phyloP scores from a whole-genome alignment of 1,139 yeast species.

The Debaryomyces robertsiae region DNA sequence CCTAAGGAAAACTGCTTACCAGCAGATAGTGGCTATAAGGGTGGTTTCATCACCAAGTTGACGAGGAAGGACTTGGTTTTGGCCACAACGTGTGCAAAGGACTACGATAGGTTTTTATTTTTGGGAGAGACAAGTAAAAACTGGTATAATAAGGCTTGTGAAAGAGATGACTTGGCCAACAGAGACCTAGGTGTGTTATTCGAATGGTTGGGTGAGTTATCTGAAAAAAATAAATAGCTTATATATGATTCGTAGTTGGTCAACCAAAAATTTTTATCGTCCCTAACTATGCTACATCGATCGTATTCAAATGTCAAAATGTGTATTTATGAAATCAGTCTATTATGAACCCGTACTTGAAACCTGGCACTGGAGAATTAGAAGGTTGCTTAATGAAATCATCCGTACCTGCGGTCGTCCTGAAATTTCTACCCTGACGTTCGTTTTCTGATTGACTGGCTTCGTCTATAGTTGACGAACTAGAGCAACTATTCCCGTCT shows the following conservation, averaged over 20 bases:
- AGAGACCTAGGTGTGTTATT: conserved; percentile 50
- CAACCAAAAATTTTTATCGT: no score
- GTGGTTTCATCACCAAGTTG: conserved; percentile 58
- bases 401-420: neutral
- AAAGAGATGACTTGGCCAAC: conserved; percentile 42
- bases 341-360: conserved; percentile 24
- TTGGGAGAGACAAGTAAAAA: conserved; percentile 45
- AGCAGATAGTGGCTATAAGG: conserved; percentile 49
- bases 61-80: conserved; percentile 60
- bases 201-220: conserved; percentile 41
- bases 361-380: conserved; percentile 19
- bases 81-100: conserved; percentile 53
- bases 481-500: conserved; percentile 9
- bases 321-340: conserved; percentile 11
- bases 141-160: conserved; percentile 51
- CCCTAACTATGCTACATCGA: no score
- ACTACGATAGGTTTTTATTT: conserved; percentile 36
- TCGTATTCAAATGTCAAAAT: no score
- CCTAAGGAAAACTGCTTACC: conserved; percentile 47
- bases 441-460: neutral
- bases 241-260: no score
- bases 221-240: conserved; percentile 6
- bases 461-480: conserved; percentile 9
- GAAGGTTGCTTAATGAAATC: conserved; percentile 6
- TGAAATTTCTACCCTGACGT: no score